Evolutionary conservation across 768 basidiomycete species (phyloP).

Genomic region (Coprinopsis marcescibilis): DNA sequence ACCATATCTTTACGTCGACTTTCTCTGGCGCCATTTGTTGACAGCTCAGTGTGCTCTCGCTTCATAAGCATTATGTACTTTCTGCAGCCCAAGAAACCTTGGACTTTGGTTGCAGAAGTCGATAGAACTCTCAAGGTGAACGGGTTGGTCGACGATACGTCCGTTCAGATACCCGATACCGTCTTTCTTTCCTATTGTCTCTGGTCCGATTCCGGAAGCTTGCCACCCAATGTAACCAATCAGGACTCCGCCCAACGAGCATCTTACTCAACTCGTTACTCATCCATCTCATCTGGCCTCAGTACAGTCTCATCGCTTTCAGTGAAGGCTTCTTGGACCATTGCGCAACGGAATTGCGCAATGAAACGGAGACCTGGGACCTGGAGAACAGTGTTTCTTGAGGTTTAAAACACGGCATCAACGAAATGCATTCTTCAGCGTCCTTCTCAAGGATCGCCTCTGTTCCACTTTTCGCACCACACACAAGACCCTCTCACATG

Average conservation of each 20-base stretch:
- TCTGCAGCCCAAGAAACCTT: conserved; percentile 32
- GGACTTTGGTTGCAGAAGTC: conserved; percentile 36
- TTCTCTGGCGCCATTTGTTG: not conserved
- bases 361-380: not conserved
- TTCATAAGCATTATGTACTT: conserved; percentile 23
- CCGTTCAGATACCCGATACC: too few relatives aligned
- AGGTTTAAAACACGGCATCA: too few relatives aligned
- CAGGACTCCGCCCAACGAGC: too few relatives aligned
- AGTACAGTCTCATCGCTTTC: not conserved
- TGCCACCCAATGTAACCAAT: too few relatives aligned
- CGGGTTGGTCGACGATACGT: too few relatives aligned
- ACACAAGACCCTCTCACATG: conserved; percentile 13
- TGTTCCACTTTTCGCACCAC: not conserved
- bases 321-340: not conserved
- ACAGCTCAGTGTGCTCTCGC: not conserved
- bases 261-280: not conserved
- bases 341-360: not conserved
- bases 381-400: too few relatives aligned
- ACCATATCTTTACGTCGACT: too few relatives aligned
- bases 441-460: too few relatives aligned
- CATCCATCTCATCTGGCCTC: not conserved
- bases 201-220: too few relatives aligned
- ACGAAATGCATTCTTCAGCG: too few relatives aligned
- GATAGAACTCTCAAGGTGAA: not conserved
- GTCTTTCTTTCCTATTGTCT: too few relatives aligned